Evolutionary conservation across 1,139 yeast species (phyloP), one percentile per base, ranked within the genome.

Genomic region (Scheffersomyces parashehatae): DNA sequence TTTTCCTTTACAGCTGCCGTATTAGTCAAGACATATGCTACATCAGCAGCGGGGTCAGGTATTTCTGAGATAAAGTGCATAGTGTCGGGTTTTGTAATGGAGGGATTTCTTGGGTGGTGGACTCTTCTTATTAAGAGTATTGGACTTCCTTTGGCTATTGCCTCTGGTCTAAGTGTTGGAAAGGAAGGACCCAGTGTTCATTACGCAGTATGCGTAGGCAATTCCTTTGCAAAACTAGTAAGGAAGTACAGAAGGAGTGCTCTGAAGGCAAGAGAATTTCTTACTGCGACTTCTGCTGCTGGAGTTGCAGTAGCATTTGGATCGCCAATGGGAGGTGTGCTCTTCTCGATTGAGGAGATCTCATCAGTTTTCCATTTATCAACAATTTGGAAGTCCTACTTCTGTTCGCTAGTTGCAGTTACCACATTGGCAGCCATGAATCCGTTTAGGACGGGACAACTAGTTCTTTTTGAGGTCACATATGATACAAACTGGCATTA

Each of bases 51-150:
- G 0, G 99, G 99, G 0, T 88, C 96, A 3, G 99, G 99, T 0
- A 95, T 95, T 39, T 86, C 97, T 4, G 99, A 95, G 62, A 93
- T 95, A 62, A 95, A 95, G 64, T 88, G 96, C 60, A 90, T 95
- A 51, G 90, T 93, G 2, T 85, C 96, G 0, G 99, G 99, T 0
- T 95, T 91, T 60, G 82, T 80, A 16, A 78, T 88, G 74, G 79
- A 81, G 30, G 90, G 88, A 4, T 95, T 91, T 55, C 73, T 93
- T 42, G 88, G 85, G 15, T 76, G 84, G 65, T 72, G 79, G 62
- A 90, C 97, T 0, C 69, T 93, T 28, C 55, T 81, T 1, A 82
- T 90, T 43, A 95, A 95, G 55, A 79, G 90, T 43, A 61, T 89
- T 5, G 88, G 95, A 0, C 69, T 95, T 38, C 99, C 99, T 0